These are phyloP conservation scores for Thymus mandschuricus DNA, from an alignment of 257 asterid genomes.

Conservation along the genomic window DNA sequence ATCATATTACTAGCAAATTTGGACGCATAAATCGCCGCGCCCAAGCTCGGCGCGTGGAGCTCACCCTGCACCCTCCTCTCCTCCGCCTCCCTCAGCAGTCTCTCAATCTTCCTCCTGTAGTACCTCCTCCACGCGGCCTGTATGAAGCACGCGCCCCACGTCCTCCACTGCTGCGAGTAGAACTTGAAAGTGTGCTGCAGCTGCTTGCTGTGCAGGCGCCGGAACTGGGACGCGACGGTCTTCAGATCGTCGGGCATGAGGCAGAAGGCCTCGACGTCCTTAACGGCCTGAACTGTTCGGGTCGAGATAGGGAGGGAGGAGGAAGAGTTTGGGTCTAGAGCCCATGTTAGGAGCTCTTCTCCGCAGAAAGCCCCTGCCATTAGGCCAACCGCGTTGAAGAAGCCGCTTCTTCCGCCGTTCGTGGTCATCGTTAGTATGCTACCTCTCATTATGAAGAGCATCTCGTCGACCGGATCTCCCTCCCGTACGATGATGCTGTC, in stretches of 20 bases:
- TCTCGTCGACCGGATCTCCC: conserved; percentile 71
- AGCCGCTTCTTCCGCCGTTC: conserved; percentile 66
- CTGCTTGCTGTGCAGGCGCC: conserved; percentile 53
- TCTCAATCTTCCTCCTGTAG: conserved; percentile 53
- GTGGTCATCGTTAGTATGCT: conserved; percentile 54
- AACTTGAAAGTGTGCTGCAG: conserved; percentile 52
- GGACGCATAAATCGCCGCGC: conserved; percentile 57
- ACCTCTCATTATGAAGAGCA: conserved; percentile 73
- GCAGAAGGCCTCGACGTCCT: conserved; percentile 53
- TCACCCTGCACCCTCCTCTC: conserved; percentile 38
- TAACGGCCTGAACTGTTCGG: conserved; percentile 48
- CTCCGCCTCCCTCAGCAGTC: conserved; percentile 48
- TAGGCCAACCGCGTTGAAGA: conserved; percentile 56
- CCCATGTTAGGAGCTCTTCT: conserved; percentile 64
- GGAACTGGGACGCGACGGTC: conserved; percentile 45
- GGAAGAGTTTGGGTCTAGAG: conserved; percentile 53
- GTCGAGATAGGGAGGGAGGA: conserved; percentile 56
- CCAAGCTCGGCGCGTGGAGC: conserved; percentile 40
- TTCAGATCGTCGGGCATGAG: conserved; percentile 47
- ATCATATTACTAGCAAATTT: conserved; percentile 58
- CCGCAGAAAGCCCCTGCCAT: conserved; percentile 57
- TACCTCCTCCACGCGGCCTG: conserved; percentile 73
- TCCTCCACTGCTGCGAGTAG: conserved; percentile 71
- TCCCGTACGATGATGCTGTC: conserved; percentile 59
- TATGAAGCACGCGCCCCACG: conserved; percentile 72